Percentiles rank a stretch among this genome's conserved stretches.
These are phyloP conservation scores for Trypanosoma brucei DNA, from an alignment of 208 protist species.

Conservation along the genomic window DNA sequence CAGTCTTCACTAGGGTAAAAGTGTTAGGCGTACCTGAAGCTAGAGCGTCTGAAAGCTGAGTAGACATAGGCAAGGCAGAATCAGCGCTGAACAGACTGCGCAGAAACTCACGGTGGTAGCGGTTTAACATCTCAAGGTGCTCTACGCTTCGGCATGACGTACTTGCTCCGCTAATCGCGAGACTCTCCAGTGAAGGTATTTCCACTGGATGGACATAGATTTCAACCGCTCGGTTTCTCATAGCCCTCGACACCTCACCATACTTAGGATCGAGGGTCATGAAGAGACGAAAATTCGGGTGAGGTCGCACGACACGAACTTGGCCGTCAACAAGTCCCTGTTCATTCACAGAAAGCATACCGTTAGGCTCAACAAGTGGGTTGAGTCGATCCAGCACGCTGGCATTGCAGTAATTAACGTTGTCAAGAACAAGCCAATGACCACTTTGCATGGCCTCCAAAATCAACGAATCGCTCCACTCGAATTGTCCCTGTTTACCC, in stretches of 20 bases:
- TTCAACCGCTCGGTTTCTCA: conserved; percentile 99
- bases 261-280: conserved; percentile 96
- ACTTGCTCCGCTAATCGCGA: conserved; percentile 9
- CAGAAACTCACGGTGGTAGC: conserved; percentile 75
- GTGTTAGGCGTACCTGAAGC: conserved; percentile 74
- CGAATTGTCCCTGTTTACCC: conserved; percentile 94
- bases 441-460: conserved; percentile 93
- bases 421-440: conserved; percentile 99
- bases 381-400: conserved; percentile 99
- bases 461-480: conserved; percentile 99
- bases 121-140: conserved; percentile 31
- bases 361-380: conserved; percentile 97
- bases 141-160: conserved; percentile 8
- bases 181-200: conserved; percentile 74
- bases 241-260: conserved; percentile 99
- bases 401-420: conserved; percentile 99
- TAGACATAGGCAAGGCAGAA: conserved; percentile 36
- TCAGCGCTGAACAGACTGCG: conserved; percentile 66
- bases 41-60: conserved; percentile 60
- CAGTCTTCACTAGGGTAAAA: conserved; percentile 74
- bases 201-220: conserved; percentile 84
- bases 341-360: conserved; percentile 94
- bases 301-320: conserved; percentile 91
- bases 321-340: conserved; percentile 93
- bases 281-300: conserved; percentile 99